Base-by-base conservation (phyloP, 148 eudicot species). In the Rhododendron ferrugineum region DNA sequence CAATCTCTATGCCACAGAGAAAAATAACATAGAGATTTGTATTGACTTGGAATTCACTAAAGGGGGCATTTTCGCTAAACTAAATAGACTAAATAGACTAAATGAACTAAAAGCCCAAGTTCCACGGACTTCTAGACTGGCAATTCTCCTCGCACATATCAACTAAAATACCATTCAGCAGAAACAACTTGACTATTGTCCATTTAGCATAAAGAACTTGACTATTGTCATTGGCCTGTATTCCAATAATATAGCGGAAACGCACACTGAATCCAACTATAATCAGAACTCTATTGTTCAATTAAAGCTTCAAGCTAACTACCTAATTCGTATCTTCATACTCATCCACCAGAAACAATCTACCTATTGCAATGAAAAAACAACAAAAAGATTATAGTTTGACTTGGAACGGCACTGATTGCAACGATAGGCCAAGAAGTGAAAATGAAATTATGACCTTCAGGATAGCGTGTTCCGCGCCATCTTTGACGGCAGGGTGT, bases 391-490 rank as follows among this genome's bases (percentile, higher is more conserved):
- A 77, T 5, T 4, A 73, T 8, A 28, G 76, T 58, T 15, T 30
- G 78, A 5, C 54, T 62, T 22, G 68, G 28, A 64, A 80, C 18
- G 44, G 44, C 60, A 74, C 28, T 20, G 15, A 82, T 37, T 52
- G 28, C 28, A 83, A 22, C 20, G 72, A 22, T 32, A 40, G 3
- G 11, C 1, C 23, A 40, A 80, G 28, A 49, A 2, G 23, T 11
- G 3, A 28, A 30, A 79, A 18, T 32, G 70, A 36, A 20, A 10
- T 22, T 78, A 52, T 73, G 78, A 97, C 99, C 98, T 97, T 97
- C 16, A 97, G 50, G n/a, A 97, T 97, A 32, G 99, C 99, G 84
- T 97, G 99, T 74, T 97, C 99, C 20, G 99, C 99, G 36, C 93
- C 99, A 83, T 97, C 99, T 83, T 97, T 97, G 49, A 97, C 90